These are phyloP conservation scores for Paramecium sonneborni DNA, from an alignment of 73 alveolate genomes.

Conservation along the genomic window DNA sequence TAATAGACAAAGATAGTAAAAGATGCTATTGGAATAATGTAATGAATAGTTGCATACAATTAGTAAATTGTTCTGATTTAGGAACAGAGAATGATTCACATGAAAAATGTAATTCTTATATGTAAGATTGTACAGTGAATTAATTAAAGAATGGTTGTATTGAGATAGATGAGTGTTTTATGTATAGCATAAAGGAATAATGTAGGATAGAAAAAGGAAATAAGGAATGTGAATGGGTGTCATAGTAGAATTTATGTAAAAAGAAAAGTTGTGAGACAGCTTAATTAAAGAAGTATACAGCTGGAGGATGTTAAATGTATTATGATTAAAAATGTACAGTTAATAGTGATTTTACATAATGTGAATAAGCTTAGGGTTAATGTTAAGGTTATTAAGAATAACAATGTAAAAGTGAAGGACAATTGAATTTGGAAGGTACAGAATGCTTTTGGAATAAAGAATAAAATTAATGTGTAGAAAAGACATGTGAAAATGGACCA, in stretches of 20 bases:
- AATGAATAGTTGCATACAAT: neutral
- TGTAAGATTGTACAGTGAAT: neutral
- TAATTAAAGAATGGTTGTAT: neutral
- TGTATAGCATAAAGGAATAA: neutral
- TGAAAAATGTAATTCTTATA: neutral
- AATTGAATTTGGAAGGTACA: neutral
- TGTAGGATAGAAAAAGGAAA: neutral
- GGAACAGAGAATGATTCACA: neutral
- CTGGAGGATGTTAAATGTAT: neutral
- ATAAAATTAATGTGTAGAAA: neutral
- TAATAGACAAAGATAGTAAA: neutral
- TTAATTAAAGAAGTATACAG: neutral
- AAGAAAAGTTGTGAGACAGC: neutral
- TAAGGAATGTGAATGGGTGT: neutral
- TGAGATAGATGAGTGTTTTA: neutral
- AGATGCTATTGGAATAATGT: neutral
- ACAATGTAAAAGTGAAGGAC: neutral
- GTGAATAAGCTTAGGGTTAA: neutral
- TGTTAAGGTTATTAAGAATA: neutral
- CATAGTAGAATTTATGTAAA: neutral
- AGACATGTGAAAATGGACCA: neutral
- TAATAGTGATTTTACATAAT: neutral
- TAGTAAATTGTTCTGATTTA: neutral
- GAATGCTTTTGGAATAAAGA: neutral
- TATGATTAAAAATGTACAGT: neutral